phyloP scores from a whole-genome alignment of 768 basidiomycete species.

The Termitomyces bulborhizus region DNA sequence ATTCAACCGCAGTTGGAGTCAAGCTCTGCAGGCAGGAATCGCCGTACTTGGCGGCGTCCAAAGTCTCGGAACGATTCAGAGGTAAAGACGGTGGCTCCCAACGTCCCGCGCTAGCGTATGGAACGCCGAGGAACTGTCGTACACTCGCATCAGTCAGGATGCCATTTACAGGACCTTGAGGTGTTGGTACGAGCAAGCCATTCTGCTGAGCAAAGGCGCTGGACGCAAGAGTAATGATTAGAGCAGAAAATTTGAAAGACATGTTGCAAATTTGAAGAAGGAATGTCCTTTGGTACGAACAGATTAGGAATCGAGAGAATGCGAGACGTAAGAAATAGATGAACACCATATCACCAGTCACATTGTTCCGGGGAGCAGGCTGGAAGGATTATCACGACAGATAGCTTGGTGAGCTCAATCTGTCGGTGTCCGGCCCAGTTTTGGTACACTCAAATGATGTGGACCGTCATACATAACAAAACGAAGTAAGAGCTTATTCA shows the following conservation, averaged over 20 bases:
- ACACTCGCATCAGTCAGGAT: no score
- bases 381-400: neutral
- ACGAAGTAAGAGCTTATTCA: neutral
- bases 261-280: neutral
- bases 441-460: neutral
- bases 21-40: conserved; percentile 16
- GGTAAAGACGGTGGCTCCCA: neutral
- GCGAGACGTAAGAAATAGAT: neutral
- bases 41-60: neutral
- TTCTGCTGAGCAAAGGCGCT: neutral
- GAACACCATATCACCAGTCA: neutral
- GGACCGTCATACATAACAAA: neutral
- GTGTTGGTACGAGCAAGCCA: conserved; percentile 20
- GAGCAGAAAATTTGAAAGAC: neutral
- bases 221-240: neutral
- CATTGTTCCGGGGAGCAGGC: neutral
- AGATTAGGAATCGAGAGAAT: neutral
- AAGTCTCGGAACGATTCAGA: neutral
- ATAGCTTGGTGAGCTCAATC: neutral
- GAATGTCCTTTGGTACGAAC: neutral
- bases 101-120: no score
- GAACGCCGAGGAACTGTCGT: conserved; percentile 8
- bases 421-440: neutral
- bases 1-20: conserved; percentile 7
- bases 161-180: conserved; percentile 20